Percentiles rank a stretch among this genome's conserved stretches.
Conservation (phyloP, 2,329 filamentous ascomycete genomes). For the Botrytis aclada region DNA sequence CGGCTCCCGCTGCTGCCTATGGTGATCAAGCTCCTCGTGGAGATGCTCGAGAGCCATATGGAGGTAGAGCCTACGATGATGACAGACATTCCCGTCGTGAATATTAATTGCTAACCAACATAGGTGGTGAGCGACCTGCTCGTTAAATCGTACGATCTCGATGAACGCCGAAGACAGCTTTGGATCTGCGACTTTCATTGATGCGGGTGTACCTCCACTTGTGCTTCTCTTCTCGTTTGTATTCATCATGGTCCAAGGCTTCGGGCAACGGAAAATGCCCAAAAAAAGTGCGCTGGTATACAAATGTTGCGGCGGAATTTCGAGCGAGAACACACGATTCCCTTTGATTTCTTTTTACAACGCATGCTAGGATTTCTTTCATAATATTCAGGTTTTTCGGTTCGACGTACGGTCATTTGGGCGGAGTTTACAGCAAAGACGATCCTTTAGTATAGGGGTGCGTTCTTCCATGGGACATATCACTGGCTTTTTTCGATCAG, state of each 20-base stretch:
- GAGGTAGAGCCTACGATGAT: slow-evolving; percentile 41
- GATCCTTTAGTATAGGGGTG: slow-evolving; percentile 31
- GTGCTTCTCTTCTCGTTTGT: slow-evolving; percentile 36
- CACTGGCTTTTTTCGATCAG: slow-evolving; percentile 37
- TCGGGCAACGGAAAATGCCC: slow-evolving; percentile 37
- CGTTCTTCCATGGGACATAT: slow-evolving; percentile 37
- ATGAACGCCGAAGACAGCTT: slow-evolving; percentile 36
- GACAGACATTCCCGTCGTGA: slow-evolving; percentile 37
- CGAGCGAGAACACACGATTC: slow-evolving; percentile 29
- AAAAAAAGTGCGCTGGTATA: slow-evolving; percentile 31
- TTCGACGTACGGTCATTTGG: slow-evolving; percentile 37
- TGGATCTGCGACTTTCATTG: slow-evolving; percentile 40
- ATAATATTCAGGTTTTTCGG: slow-evolving; percentile 36
- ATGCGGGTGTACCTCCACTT: slow-evolving; percentile 38
- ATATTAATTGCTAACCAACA: slow-evolving; percentile 39
- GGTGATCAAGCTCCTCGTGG: slow-evolving; percentile 44
- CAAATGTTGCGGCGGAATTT: slow-evolving; percentile 34
- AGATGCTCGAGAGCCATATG: slow-evolving; percentile 45
- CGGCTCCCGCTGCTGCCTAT: slow-evolving; percentile 42
- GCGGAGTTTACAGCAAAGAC: slow-evolving; percentile 34
- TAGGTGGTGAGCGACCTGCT: slow-evolving; percentile 40
- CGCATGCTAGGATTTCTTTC: slow-evolving; percentile 37
- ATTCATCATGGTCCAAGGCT: slow-evolving; percentile 38
- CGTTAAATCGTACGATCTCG: slow-evolving; percentile 39
- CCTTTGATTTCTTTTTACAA: slow-evolving; percentile 31